These are phyloP conservation scores for Mucuna pruriens DNA, from an alignment of 306 rosid species.

Conservation along the genomic window DNA sequence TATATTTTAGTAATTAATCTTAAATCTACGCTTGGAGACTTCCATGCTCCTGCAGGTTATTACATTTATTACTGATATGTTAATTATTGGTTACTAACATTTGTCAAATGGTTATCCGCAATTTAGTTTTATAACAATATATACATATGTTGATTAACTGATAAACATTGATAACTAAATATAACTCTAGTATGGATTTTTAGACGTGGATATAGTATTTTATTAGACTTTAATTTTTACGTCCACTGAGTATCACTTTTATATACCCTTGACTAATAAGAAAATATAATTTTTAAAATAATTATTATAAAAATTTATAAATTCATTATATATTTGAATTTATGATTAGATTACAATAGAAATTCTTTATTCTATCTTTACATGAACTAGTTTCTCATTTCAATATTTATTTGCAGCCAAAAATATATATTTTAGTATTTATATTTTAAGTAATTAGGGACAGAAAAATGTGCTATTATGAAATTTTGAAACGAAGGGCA, in stretches of 20 bases:
- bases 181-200: not conserved
- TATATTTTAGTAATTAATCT: slow-evolving; percentile 27
- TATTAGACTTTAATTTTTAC: too few relatives aligned
- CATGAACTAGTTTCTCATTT: too few relatives aligned
- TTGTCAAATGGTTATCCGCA: not conserved
- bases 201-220: not conserved
- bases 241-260: too few relatives aligned
- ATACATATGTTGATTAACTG: not conserved
- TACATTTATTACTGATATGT: not conserved
- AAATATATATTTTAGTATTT: not conserved
- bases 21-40: not conserved
- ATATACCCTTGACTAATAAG: too few relatives aligned
- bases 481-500: not conserved
- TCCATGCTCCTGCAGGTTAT: not conserved
- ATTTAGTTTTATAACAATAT: not conserved
- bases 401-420: not conserved
- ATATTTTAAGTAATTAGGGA: slow-evolving; percentile 15
- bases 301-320: too few relatives aligned
- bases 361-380: too few relatives aligned
- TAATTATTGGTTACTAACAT: not conserved
- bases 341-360: too few relatives aligned
- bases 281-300: too few relatives aligned
- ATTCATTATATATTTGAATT: too few relatives aligned
- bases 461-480: slow-evolving; percentile 15
- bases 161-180: not conserved